A percentile compares a stretch with the other conserved stretches of the same genome.
Conservation (phyloP, 1,284 basidiomycete genomes). For the Stygiomarasmius scandens region DNA sequence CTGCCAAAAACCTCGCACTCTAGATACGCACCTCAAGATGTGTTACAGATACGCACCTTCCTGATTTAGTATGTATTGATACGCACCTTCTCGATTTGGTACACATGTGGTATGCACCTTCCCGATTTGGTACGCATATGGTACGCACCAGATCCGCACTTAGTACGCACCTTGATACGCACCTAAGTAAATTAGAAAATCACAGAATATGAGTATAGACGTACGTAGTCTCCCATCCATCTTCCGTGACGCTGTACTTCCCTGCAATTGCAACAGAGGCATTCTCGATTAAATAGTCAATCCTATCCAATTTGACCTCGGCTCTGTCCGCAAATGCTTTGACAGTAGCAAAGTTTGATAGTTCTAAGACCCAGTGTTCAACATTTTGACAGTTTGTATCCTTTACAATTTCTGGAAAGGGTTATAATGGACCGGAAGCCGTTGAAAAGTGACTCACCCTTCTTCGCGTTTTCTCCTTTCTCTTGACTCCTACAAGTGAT, state of each 20-base stretch:
- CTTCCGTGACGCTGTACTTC: constrained; percentile 28
- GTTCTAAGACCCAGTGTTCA: constrained; percentile 41
- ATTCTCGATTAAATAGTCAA: constrained; percentile 45
- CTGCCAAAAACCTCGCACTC: too few relatives aligned
- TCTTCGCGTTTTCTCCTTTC: constrained; percentile 25
- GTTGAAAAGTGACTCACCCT: too few relatives aligned
- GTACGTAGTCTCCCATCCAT: constrained; percentile 43
- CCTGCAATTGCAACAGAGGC: constrained; percentile 28
- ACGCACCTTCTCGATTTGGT: too few relatives aligned
- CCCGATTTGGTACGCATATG: too few relatives aligned
- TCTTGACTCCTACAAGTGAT: constrained; percentile 29
- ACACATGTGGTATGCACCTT: too few relatives aligned
- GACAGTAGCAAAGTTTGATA: constrained; percentile 40
- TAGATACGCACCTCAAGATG: too few relatives aligned
- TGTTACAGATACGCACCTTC: too few relatives aligned
- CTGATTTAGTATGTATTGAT: too few relatives aligned
- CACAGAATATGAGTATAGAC: constrained; percentile 12
- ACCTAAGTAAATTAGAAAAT: background rate
- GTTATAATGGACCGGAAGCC: too few relatives aligned
- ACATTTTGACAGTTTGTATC: constrained; percentile 33
- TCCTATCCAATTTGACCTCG: constrained; percentile 33
- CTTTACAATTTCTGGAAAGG: constrained; percentile 33
- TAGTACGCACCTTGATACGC: constrained; percentile 39
- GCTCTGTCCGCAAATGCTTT: constrained; percentile 38
- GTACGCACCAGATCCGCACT: constrained; percentile 41